phyloP scores from a whole-genome alignment of 352 stramenopile genomes.

The Phytophthora tubulina region DNA sequence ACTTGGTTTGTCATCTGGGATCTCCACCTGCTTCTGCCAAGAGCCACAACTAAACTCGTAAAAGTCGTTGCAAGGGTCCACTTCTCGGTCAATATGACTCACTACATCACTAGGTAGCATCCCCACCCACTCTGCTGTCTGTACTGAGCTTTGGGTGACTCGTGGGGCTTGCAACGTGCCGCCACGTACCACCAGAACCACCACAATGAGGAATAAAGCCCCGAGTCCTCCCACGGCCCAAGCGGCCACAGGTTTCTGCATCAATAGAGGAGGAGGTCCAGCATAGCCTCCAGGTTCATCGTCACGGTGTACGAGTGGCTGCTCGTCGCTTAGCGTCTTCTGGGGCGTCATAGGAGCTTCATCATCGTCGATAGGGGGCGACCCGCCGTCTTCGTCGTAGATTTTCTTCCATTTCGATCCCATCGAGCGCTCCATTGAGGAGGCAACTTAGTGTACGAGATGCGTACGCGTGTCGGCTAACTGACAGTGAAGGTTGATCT shows the following conservation, averaged over 20 bases:
- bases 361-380: conserved; percentile 22
- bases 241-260: conserved; percentile 37
- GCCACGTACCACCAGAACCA: conserved; percentile 51
- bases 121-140: conserved; percentile 23
- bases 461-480: conserved; percentile 12
- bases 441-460: conserved; percentile 2
- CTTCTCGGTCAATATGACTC: conserved; percentile 51
- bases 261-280: conserved; percentile 11
- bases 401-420: conserved; percentile 37
- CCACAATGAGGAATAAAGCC: conserved; percentile 53
- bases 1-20: conserved; percentile 50
- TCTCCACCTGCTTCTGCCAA: conserved; percentile 54
- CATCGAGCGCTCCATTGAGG: conserved; percentile 34
- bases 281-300: conserved; percentile 17
- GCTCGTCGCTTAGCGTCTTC: conserved; percentile 21
- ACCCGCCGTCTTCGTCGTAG: conserved; percentile 27
- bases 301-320: conserved; percentile 29
- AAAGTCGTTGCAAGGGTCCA: conserved; percentile 78
- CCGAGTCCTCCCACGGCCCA: conserved; percentile 42
- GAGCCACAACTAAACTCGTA: conserved; percentile 76
- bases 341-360: conserved; percentile 10
- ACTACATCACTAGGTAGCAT: conserved; percentile 49
- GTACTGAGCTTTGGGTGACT: conserved; percentile 29
- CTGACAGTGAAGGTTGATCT: not conserved
- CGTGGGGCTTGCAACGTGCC: conserved; percentile 40